Evolutionary conservation across 192 early-diverging fungal genomes (phyloP).

Genomic region (Coemansia sp.): DNA sequence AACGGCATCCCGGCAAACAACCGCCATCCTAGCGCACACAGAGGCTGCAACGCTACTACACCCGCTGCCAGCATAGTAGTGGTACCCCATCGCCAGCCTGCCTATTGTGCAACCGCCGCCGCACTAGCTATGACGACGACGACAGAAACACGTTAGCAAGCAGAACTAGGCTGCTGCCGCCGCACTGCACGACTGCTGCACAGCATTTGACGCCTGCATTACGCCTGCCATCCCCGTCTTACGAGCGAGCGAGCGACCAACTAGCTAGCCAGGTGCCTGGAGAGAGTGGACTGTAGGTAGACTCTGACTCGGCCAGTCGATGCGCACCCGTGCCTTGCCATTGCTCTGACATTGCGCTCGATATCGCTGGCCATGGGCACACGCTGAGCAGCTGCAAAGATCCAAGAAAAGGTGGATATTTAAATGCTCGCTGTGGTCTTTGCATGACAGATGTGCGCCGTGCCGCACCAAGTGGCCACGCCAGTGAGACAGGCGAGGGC

Average conservation of each 20-base stretch:
- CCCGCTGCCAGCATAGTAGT: neutral
- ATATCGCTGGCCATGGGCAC: conserved; percentile 2
- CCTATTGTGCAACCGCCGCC: neutral
- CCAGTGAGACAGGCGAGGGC: neutral
- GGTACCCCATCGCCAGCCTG: conserved; percentile 2
- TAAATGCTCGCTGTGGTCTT: conserved; percentile 12
- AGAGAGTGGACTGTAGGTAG: neutral
- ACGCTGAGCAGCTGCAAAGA: neutral
- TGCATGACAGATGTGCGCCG: conserved; percentile 9
- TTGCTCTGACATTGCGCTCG: conserved; percentile 7
- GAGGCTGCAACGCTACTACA: neutral
- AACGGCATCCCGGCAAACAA: neutral
- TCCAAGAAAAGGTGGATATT: conserved; percentile 13
- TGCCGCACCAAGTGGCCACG: neutral
- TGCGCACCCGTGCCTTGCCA: neutral
- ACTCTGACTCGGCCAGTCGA: neutral
- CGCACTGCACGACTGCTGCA: conserved; percentile 2
- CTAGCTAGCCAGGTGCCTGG: neutral
- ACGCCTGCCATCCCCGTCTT: conserved; percentile 6
- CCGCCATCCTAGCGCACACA: conserved; percentile 6
- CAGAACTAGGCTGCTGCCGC: conserved; percentile 1
- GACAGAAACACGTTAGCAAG: conserved; percentile 7
- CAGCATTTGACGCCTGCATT: neutral
- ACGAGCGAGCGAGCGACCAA: neutral
- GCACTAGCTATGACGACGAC: conserved; percentile 6